Evolutionary conservation across 345 rosid species (phyloP).

Genomic region (Eucalyptus erythrocorys): DNA sequence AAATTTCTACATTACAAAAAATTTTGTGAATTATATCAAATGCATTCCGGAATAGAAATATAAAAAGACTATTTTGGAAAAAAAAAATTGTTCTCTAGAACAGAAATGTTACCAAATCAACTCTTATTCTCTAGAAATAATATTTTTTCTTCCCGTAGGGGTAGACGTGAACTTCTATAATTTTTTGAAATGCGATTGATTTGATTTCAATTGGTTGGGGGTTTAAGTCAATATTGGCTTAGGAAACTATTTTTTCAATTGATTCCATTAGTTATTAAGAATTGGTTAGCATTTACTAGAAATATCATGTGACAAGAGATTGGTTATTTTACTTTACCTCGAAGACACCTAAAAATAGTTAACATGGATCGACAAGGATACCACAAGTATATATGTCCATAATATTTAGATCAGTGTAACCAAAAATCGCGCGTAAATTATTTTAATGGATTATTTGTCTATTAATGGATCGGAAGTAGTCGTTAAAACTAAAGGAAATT

Average conservation of each 20-base stretch:
- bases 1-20: accelerated
- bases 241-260: not conserved
- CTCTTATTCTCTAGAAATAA: not conserved
- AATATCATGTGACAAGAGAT: not conserved
- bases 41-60: no score
- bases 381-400: not conserved
- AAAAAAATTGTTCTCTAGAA: no score
- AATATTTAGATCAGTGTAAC: not conserved
- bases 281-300: not conserved
- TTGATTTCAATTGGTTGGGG: not conserved
- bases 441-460: not conserved
- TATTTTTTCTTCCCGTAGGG: not conserved
- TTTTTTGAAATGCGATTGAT: not conserved
- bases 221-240: not conserved
- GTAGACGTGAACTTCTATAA: not conserved
- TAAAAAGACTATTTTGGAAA: no score
- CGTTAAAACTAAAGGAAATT: not conserved
- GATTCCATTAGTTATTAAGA: not conserved
- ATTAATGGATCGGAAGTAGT: not conserved
- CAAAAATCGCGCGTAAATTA: not conserved
- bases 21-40: no score
- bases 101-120: no score
- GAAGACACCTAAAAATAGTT: not conserved
- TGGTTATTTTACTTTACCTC: not conserved
- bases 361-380: not conserved